Evolutionary conservation across 805 yeast species (phyloP).

Genomic region (Monosporozyma yasuniensis): DNA sequence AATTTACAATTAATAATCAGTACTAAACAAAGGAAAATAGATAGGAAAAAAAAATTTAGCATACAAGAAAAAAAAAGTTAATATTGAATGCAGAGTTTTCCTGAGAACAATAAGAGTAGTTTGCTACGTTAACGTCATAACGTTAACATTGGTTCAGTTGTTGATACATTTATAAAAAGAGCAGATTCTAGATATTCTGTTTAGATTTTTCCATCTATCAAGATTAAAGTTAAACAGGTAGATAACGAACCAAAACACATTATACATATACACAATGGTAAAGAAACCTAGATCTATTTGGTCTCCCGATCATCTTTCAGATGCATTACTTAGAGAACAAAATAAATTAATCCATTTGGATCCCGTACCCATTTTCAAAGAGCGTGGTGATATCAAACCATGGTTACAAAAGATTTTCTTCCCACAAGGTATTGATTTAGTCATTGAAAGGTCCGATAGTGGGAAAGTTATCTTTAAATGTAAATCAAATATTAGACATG

Average conservation of each 20-base stretch:
- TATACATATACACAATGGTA: neutral
- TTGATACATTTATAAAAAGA: neutral
- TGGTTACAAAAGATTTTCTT: slow-evolving; percentile 44
- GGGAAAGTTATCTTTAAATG: slow-evolving; percentile 54
- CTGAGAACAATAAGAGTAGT: neutral
- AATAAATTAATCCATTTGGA: slow-evolving; percentile 30
- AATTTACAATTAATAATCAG: neutral
- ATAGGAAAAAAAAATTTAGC: neutral
- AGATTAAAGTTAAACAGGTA: neutral
- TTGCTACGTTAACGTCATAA: neutral
- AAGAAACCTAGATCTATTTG: slow-evolving; percentile 5
- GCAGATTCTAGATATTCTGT: neutral
- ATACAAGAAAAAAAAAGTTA: neutral
- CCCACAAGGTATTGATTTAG: slow-evolving; percentile 42
- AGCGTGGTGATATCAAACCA: slow-evolving; percentile 46
- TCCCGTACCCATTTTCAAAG: slow-evolving; percentile 31
- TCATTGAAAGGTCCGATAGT: slow-evolving; percentile 52
- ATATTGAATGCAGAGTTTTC: neutral
- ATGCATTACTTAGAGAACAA: slow-evolving; percentile 18
- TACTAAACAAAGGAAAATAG: neutral
- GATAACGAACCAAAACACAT: neutral
- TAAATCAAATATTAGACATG: slow-evolving; percentile 27
- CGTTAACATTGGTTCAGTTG: neutral
- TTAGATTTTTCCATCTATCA: neutral
- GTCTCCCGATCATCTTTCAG: slow-evolving; percentile 9